These are phyloP conservation scores for Suillus decipiens DNA, from an alignment of 768 basidiomycete species.

Conservation along the genomic window DNA sequence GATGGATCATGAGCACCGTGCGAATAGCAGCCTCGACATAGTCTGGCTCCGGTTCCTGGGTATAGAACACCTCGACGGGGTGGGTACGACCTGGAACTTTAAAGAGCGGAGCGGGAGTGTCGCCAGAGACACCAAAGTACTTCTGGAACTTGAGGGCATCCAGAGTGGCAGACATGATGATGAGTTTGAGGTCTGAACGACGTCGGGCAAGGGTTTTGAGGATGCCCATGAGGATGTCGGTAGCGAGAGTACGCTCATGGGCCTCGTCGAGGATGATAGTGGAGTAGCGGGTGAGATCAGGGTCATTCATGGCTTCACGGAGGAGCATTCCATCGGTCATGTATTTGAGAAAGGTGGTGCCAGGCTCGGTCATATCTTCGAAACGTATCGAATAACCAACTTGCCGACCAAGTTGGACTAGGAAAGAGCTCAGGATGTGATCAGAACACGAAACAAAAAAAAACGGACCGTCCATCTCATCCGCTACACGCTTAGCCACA, in stretches of 20 bases:
- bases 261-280: slow-evolving; percentile 99
- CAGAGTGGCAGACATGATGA: slow-evolving; percentile 97
- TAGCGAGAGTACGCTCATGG: slow-evolving; percentile 96
- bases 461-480: slow-evolving; percentile 93
- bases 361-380: slow-evolving; percentile 84
- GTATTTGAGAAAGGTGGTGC: slow-evolving; percentile 94
- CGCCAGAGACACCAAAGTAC: slow-evolving; percentile 68
- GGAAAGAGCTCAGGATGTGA: slow-evolving; percentile 2
- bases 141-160: slow-evolving; percentile 97
- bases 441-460: neutral
- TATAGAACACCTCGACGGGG: slow-evolving; percentile 95
- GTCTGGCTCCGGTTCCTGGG: slow-evolving; percentile 91
- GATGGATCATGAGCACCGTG: slow-evolving; percentile 96
- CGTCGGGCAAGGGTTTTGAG: slow-evolving; percentile 84
- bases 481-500: slow-evolving; percentile 97
- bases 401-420: slow-evolving; percentile 89
- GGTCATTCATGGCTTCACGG: slow-evolving; percentile 99
- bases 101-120: slow-evolving; percentile 69
- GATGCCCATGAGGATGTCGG: slow-evolving; percentile 98
- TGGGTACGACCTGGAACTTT: slow-evolving; percentile 93
- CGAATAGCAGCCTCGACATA: slow-evolving; percentile 98
- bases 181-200: slow-evolving; percentile 90
- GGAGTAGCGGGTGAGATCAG: slow-evolving; percentile 86
- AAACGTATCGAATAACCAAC: slow-evolving; percentile 99
- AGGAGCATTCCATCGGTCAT: slow-evolving; percentile 99